Conservation (phyloP, 225 moss, liverwort and hornwort genomes). For the Sphagnum contortum region DNA sequence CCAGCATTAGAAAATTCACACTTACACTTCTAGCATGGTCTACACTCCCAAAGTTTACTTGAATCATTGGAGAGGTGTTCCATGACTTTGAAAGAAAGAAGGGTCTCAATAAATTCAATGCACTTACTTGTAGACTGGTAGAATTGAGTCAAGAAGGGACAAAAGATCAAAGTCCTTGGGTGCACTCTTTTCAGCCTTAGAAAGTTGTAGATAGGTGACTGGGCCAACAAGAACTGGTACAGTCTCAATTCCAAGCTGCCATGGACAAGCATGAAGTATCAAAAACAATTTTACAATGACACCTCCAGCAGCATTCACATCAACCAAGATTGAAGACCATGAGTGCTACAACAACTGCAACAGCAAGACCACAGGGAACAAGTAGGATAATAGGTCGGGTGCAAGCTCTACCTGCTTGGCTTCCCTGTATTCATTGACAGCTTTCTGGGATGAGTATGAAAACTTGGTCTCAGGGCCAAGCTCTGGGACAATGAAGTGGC, state of each 20-base stretch:
- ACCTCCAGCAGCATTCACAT: not conserved
- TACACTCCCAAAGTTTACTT: too few relatives aligned
- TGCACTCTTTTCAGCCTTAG: conserved; percentile 59
- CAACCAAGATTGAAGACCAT: too few relatives aligned
- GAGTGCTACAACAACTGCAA: too few relatives aligned
- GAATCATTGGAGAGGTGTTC: too few relatives aligned
- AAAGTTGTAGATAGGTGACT: conserved; percentile 61
- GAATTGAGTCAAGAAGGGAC: conserved; percentile 48
- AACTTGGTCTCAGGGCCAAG: conserved; percentile 66
- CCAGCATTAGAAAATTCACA: not conserved
- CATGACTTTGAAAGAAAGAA: not conserved
- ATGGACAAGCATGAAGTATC: not conserved
- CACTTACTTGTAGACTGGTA: conserved; percentile 80
- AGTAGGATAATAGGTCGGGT: too few relatives aligned
- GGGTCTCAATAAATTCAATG: not conserved
- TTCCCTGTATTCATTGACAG: conserved; percentile 63
- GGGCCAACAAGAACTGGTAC: conserved; percentile 51
- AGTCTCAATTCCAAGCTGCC: conserved; percentile 41
- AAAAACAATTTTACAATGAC: not conserved
- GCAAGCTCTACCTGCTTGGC: conserved; percentile 42
- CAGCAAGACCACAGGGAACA: too few relatives aligned
- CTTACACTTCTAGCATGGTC: too few relatives aligned
- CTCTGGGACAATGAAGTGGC: conserved; percentile 92
- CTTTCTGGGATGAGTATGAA: conserved; percentile 59
- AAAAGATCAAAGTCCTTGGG: conserved; percentile 60